Evolutionary conservation across 2,329 filamentous ascomycete genomes (phyloP), one percentile per base, ranked within the genome.

Genomic region (Xylariaceae sp.): DNA sequence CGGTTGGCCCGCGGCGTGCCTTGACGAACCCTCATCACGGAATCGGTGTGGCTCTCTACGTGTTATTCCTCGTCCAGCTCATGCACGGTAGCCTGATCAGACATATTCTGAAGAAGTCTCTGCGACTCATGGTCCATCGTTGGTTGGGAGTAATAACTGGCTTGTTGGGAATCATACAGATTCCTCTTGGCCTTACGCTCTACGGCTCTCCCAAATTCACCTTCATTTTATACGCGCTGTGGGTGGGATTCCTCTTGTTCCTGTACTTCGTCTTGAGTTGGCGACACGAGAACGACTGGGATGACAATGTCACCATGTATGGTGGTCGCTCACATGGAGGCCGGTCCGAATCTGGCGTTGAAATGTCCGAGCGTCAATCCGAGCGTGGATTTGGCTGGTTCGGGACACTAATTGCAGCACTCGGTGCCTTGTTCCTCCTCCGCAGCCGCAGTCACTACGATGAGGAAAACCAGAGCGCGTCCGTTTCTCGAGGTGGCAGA

Each of bases 161-260:
- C 2, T 75, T 97, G 15, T 78, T 99, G 3, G 94, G 90, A 0
- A 86, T 97, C 65, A 82, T 87, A 2, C 94, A 99, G 72, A 85
- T 99, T 9, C 89, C 94, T 0, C 80, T 99, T 0, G 94, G 94
- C 0, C 79, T 99, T 51, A 92, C 92, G 0, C 80, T 99, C 1
- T 99, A 97, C 69, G 94, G 94, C 4, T 96, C 92, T 35, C 93
- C 94, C 4, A 85, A 88, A 68, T 84, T 82, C 44, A 81, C 92
- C 2, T 99, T 97, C 72, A 86, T 99, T 55, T 78, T 97, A 2
- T 99, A 89, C 70, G 82, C 92, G 0, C 64, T 97, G 0, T 93
- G 88, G 79, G 88, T 88, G 72, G 83, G 85, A 34, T 80, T 89
- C 15, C 76, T 97, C 39, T 66, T 97, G 13, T 68, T 92, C 1